phyloP scores from a whole-genome alignment of 176 grass and related monocot species.

The Elymus sibiricus region DNA sequence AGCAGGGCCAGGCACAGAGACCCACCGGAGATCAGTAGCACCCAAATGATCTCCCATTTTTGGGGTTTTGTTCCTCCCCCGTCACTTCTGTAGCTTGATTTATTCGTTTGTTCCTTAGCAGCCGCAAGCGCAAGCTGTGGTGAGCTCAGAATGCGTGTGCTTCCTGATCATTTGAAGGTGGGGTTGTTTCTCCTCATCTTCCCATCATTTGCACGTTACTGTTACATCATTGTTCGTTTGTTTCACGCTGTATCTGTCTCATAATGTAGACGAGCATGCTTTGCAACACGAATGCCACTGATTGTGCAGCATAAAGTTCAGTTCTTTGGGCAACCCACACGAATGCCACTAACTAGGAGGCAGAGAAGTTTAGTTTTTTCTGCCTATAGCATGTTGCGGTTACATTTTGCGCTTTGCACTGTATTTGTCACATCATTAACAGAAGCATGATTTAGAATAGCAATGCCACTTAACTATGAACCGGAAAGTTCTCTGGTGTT shows the following conservation, averaged over 20 bases:
- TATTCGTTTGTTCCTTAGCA: neutral
- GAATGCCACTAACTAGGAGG: neutral
- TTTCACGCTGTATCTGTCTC: neutral
- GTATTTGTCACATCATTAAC: neutral
- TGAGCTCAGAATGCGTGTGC: neutral
- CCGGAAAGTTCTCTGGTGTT: neutral
- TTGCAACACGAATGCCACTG: neutral
- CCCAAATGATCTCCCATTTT: neutral
- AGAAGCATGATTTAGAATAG: neutral
- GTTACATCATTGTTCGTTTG: neutral
- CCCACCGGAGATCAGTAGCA: constrained; percentile 20
- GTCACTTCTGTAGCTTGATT: neutral
- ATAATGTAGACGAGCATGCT: neutral
- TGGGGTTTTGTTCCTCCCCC: neutral
- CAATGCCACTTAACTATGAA: neutral
- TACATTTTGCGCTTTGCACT: neutral
- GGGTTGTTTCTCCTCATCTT: neutral
- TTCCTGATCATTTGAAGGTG: constrained; percentile 23
- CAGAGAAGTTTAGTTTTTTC: neutral
- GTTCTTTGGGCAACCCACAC: neutral
- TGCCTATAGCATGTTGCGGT: neutral
- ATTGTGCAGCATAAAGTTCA: neutral
- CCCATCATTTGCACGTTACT: neutral
- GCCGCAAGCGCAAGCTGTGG: neutral
- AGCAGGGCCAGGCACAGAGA: neutral